These are phyloP conservation scores for Dentipellis fragilis DNA, from an alignment of 768 basidiomycete species.

Conservation along the genomic window DNA sequence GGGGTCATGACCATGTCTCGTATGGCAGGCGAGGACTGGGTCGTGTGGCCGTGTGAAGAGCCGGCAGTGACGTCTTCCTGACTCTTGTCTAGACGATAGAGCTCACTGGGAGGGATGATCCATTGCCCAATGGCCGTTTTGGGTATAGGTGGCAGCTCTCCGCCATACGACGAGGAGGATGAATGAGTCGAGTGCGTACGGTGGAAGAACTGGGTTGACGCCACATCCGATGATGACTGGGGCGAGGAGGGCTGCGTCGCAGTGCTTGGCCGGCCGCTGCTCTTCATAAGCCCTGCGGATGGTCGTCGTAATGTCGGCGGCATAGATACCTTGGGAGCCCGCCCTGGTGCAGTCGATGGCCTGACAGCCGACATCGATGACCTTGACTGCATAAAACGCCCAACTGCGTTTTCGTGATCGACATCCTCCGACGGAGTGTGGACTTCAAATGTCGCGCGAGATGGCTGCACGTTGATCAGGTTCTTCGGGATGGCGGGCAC, in stretches of 20 bases:
- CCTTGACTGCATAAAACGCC: constrained; percentile 18
- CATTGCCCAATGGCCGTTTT: constrained; percentile 27
- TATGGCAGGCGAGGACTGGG: neutral
- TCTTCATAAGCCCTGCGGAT: constrained; percentile 3
- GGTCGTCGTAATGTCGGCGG: neutral
- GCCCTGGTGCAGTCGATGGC: constrained; percentile 12
- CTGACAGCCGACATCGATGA: constrained; percentile 17
- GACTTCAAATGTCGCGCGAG: constrained; percentile 19
- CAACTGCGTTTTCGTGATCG: constrained; percentile 7
- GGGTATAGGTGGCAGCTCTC: constrained; percentile 32
- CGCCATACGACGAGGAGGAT: constrained; percentile 47
- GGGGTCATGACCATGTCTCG: neutral
- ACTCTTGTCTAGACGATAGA: constrained; percentile 28
- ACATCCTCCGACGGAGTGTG: constrained; percentile 4
- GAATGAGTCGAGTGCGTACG: constrained; percentile 37
- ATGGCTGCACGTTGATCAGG: constrained; percentile 7
- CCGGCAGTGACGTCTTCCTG: neutral
- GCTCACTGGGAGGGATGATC: constrained; percentile 47
- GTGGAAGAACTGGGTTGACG: constrained; percentile 39
- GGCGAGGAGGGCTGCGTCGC: constrained; percentile 43
- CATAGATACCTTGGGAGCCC: constrained; percentile 12
- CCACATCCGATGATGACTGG: constrained; percentile 45
- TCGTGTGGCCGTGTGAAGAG: neutral
- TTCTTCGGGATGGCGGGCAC: constrained; percentile 52
- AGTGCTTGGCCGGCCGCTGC: constrained; percentile 30